Conservation (phyloP, 768 basidiomycete species). For the Coprinellus micaceus region DNA sequence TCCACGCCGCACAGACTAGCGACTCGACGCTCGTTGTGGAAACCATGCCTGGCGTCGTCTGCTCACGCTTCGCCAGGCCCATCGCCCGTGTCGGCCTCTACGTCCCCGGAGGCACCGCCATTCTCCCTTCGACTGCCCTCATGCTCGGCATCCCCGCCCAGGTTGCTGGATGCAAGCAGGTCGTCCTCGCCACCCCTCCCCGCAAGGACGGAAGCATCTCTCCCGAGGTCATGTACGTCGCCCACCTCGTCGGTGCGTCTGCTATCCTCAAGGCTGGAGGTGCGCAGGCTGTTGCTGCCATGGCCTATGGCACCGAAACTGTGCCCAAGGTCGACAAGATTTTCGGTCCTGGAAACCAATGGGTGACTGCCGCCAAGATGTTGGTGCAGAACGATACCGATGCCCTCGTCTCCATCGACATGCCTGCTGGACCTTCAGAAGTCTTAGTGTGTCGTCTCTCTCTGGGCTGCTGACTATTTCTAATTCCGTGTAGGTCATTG, state of each 20-base stretch:
- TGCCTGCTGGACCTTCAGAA: conserved; percentile 98
- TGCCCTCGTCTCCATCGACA: conserved; percentile 94
- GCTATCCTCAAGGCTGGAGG: conserved; percentile 93
- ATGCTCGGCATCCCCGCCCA: conserved; percentile 98
- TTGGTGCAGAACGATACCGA: conserved; percentile 97
- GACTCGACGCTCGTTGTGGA: conserved; percentile 73
- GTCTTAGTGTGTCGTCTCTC: conserved; percentile 68
- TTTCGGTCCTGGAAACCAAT: conserved; percentile 98
- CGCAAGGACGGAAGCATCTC: conserved; percentile 88
- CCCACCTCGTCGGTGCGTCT: conserved; percentile 84
- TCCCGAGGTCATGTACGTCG: conserved; percentile 97
- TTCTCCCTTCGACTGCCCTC: conserved; percentile 93
- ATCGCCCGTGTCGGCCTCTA: conserved; percentile 95
- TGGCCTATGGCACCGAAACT: conserved; percentile 94
- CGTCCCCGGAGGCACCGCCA: conserved; percentile 94
- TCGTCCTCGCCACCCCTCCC: conserved; percentile 96
- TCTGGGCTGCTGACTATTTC: background rate
- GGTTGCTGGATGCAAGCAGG: conserved; percentile 89
- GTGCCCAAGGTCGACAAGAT: conserved; percentile 99
- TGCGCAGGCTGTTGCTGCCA: conserved; percentile 91
- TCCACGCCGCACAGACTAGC: conserved; percentile 87
- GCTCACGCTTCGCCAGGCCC: conserved; percentile 92
- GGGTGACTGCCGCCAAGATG: conserved; percentile 99
- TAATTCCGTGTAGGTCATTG: conserved; percentile 70
- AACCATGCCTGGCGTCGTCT: conserved; percentile 97